phyloP scores from a whole-genome alignment of 2,329 filamentous ascomycete genomes.

The Trichoderma koningii region DNA sequence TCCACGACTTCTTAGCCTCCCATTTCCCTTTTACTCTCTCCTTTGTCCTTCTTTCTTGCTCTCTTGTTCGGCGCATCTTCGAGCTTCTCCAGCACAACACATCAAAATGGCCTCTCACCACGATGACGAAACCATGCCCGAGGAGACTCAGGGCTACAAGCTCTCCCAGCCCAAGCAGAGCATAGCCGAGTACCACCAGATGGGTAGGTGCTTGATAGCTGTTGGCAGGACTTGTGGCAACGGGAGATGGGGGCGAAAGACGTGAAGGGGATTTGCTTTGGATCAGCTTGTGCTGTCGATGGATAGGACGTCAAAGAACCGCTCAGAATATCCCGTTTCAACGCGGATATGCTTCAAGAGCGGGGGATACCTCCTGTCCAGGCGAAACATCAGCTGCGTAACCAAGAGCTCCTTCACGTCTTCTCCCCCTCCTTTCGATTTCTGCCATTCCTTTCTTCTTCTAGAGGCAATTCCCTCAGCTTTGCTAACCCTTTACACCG shows the following conservation, averaged over 20 bases:
- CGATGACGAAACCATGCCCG: conserved; percentile 80
- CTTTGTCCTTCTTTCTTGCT: conserved; percentile 22
- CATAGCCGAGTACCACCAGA: conserved; percentile 87
- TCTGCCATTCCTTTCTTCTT: background rate
- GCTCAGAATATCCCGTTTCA: background rate
- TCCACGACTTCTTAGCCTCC: background rate
- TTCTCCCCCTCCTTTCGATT: no score
- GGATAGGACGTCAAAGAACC: background rate
- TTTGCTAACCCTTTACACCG: background rate
- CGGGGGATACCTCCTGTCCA: background rate
- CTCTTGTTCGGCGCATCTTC: background rate
- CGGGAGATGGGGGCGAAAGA: background rate
- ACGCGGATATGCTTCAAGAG: background rate
- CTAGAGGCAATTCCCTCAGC: conserved; percentile 3
- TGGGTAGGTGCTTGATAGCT: conserved; percentile 65
- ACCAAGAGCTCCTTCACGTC: background rate
- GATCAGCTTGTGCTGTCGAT: background rate
- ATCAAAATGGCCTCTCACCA: conserved; percentile 63
- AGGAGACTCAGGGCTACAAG: conserved; percentile 95
- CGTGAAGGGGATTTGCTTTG: background rate
- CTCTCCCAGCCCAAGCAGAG: conserved; percentile 96
- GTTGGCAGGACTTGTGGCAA: background rate
- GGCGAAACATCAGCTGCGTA: background rate
- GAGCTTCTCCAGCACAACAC: background rate
- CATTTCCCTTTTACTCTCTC: background rate